phyloP scores from a whole-genome alignment of 2,329 filamentous ascomycete species.

The Waltergamsia citrina region DNA sequence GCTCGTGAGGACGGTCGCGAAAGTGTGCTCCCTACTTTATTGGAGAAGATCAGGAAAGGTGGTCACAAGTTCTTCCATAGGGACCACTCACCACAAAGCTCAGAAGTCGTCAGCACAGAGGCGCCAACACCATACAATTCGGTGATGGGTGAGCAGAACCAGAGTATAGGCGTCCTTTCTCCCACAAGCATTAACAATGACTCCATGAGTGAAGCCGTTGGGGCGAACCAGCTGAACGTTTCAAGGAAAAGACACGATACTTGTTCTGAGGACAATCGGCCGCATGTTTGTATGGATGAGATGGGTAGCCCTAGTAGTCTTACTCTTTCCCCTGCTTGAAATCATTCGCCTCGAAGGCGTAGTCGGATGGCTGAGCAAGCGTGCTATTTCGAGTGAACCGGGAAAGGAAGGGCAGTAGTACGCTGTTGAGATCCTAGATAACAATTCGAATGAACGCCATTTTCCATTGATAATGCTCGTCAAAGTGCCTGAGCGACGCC shows the following conservation, averaged over 20 bases:
- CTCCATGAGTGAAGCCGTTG: neutral
- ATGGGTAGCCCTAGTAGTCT: no score
- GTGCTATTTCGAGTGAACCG: no score
- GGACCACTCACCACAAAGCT: constrained; percentile 10
- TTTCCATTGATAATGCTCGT: no score
- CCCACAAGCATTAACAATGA: constrained; percentile 13
- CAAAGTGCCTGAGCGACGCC: no score
- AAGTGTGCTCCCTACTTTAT: constrained; percentile 12
- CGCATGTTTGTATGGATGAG: constrained; percentile 20
- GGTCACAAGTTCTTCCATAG: constrained; percentile 13
- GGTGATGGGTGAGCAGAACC: neutral
- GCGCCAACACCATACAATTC: constrained; percentile 3
- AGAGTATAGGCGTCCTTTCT: neutral
- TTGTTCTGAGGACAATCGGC: constrained; percentile 22
- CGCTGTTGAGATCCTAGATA: no score
- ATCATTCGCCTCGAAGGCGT: no score
- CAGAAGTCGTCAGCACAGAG: constrained; percentile 1
- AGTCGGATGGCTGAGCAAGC: no score
- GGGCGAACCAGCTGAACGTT: neutral
- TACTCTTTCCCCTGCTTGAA: no score
- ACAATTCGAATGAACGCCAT: no score
- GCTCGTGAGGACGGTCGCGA: constrained; percentile 6
- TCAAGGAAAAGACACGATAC: constrained; percentile 6
- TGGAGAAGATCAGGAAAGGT: constrained; percentile 17
- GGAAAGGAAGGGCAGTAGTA: no score